Conservation (phyloP, 306 rosid genomes). For the Neltuma alba region DNA sequence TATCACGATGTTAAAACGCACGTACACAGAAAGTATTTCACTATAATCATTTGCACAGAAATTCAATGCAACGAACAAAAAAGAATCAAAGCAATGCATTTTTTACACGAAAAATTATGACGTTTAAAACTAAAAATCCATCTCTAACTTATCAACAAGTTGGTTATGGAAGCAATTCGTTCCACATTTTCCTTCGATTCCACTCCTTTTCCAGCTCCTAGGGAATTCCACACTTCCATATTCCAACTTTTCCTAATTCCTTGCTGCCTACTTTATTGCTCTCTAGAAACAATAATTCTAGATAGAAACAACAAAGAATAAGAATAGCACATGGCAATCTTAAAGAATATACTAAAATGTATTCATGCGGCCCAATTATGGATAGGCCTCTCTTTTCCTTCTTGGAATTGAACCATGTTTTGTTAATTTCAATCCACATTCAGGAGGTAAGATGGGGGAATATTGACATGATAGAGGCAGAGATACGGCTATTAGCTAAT, state of each 20-base stretch:
- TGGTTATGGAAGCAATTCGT: background rate
- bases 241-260: background rate
- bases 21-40: background rate
- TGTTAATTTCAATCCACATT: background rate
- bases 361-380: background rate
- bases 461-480: constrained; percentile 72
- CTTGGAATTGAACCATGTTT: background rate
- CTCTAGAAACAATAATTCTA: background rate
- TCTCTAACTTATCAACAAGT: background rate
- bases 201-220: constrained; percentile 42
- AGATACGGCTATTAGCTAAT: constrained; percentile 70
- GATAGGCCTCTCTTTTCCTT: background rate
- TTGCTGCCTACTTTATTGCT: background rate
- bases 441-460: constrained; percentile 76
- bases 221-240: background rate
- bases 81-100: background rate
- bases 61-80: background rate
- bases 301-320: background rate
- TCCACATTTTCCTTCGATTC: constrained; percentile 60
- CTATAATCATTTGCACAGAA: background rate
- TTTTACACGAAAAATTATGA: background rate
- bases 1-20: background rate
- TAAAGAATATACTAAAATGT: background rate
- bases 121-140: background rate
- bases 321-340: background rate